Evolutionary conservation across 2,329 filamentous ascomycete species (phyloP), one percentile per base, ranked within the genome.

Genomic region (Fusarium irregulare): DNA sequence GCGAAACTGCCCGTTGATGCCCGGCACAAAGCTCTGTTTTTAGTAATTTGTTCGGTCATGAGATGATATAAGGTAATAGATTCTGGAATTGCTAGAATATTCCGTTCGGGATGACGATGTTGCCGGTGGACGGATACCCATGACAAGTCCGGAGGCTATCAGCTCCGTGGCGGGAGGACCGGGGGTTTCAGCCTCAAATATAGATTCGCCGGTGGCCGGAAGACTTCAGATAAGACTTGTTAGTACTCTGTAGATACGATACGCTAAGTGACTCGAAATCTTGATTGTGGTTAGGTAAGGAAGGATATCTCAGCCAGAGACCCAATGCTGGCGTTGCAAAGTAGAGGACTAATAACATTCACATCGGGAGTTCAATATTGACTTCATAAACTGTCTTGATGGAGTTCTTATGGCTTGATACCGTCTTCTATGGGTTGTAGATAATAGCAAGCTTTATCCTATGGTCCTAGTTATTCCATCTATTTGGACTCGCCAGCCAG

Each of bases 401-500:
- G 7, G 3, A 20, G 6, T 20, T 10, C 6, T 9, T 11, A 21
- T 16, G 25, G 4, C 25, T 30, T 4, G 2, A 14, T 30, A 20
- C 20, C 13, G 7, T 30, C n/a, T 48, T 20, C 7, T 40, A 34
- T n/a, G 9, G 20, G 6, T 44, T 21, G 8, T 9, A 51, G 9
- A 41, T 9, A 27, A 25, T 8, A 16, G 18, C 18, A 27, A 18
- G 44, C 18, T 13, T 7, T 6, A 21, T 34, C 11, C 34, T 23
- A 21, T 7, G 9, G 12, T 12, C 20, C 4, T 21, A n/a, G n/a
- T 10, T 14, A 21, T 10, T 14, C 20, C 11, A 7, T 14, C 46
- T 46, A 70, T 47, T 70, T 66, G 18, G 65, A 53, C 47, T 70
- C 65, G 20, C 40, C 59, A 3, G 79, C 80, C 65, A 89, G 74